Evolutionary conservation across 352 stramenopile species (phyloP).

Genomic region (Pythium sp.): DNA sequence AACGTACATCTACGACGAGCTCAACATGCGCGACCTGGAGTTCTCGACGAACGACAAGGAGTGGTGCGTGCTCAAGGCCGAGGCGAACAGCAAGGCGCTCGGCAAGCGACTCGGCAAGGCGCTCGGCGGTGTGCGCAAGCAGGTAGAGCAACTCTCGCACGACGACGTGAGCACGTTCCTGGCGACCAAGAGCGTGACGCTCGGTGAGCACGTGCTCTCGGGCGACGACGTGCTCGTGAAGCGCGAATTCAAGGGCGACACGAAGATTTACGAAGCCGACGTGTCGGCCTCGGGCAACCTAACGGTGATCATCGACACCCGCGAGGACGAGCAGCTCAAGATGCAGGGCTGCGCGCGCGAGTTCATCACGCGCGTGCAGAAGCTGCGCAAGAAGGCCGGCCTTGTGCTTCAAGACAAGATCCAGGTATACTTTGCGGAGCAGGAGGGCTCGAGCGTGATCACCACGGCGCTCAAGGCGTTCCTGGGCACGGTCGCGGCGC

Average conservation of each 20-base stretch:
- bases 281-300: slow-evolving; percentile 88
- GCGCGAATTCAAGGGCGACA: slow-evolving; percentile 92
- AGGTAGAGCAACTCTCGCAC: slow-evolving; percentile 65
- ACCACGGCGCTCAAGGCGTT: slow-evolving; percentile 59
- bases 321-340: slow-evolving; percentile 95
- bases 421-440: slow-evolving; percentile 93
- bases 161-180: slow-evolving; percentile 70
- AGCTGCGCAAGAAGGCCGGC: slow-evolving; percentile 96
- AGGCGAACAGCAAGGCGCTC: slow-evolving; percentile 93
- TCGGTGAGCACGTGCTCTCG: slow-evolving; percentile 71
- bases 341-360: slow-evolving; percentile 93
- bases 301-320: slow-evolving; percentile 95
- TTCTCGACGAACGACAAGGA: slow-evolving; percentile 88
- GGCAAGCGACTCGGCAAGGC: slow-evolving; percentile 97
- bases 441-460: slow-evolving; percentile 56
- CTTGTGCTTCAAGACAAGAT: slow-evolving; percentile 95
- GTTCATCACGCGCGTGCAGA: slow-evolving; percentile 98
- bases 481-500: slow-evolving; percentile 47
- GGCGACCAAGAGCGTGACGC: slow-evolving; percentile 78
- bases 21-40: slow-evolving; percentile 95
- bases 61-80: slow-evolving; percentile 93
- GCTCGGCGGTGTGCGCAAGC: slow-evolving; percentile 90
- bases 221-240: slow-evolving; percentile 94
- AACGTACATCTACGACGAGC: slow-evolving; percentile 96
- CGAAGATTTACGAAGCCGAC: slow-evolving; percentile 90